These are phyloP conservation scores for Hypoxylon trugodes DNA, from an alignment of 495 filamentous ascomycete species.

Conservation along the genomic window DNA sequence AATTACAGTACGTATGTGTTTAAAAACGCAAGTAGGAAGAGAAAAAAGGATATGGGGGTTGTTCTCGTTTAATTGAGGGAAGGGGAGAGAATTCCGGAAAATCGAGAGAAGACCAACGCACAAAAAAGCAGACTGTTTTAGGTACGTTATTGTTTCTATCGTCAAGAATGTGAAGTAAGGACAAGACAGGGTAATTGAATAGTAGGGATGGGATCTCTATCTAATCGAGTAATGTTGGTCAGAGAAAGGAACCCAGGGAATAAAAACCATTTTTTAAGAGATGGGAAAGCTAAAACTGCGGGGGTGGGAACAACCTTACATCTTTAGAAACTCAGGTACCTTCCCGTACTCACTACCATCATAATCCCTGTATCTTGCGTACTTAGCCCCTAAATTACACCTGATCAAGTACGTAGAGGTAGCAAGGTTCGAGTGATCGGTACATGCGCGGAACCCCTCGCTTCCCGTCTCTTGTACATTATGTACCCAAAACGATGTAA, in stretches of 20 bases:
- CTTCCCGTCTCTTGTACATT: no score
- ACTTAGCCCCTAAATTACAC: no score
- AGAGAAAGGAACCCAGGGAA: slow-evolving; percentile 8
- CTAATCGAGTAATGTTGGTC: neutral
- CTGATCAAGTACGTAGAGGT: no score
- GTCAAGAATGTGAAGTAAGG: neutral
- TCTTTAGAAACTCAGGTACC: no score
- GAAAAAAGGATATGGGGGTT: neutral
- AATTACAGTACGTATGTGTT: neutral
- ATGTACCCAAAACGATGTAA: neutral
- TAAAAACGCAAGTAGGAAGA: neutral
- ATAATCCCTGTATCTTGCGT: no score
- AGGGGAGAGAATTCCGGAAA: neutral
- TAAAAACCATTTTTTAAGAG: slow-evolving; percentile 4
- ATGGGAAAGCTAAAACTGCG: slow-evolving; percentile 16
- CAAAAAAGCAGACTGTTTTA: no score
- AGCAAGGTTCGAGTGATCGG: no score
- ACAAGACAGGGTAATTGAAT: no score
- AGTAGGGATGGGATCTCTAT: no score
- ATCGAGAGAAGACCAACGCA: neutral
- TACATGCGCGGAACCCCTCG: no score
- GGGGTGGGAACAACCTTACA: no score
- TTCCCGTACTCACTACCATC: no score
- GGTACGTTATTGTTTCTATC: neutral
- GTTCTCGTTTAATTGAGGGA: neutral